These are phyloP conservation scores for Fusarium floridanum DNA, from an alignment of 2,329 filamentous ascomycete genomes.

Conservation along the genomic window DNA sequence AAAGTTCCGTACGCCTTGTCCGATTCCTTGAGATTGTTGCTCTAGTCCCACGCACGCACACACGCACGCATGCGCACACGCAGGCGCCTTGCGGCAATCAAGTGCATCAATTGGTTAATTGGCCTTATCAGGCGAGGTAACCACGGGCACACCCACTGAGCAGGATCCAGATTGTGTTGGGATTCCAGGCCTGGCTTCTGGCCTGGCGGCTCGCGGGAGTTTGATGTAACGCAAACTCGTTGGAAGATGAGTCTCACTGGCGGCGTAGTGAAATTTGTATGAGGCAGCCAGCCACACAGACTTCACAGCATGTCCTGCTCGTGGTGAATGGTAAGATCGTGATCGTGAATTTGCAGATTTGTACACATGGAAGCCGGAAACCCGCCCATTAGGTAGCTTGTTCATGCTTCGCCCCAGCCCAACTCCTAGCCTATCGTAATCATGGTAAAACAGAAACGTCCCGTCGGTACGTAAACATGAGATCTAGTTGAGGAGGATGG, in stretches of 20 bases:
- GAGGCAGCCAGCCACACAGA: neutral
- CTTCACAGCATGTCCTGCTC: slow-evolving; percentile 12
- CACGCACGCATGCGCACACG: neutral
- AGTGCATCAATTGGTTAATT: neutral
- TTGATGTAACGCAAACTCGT: slow-evolving; percentile 25
- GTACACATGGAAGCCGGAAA: slow-evolving; percentile 25
- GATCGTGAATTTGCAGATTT: slow-evolving; percentile 16
- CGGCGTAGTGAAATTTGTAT: neutral
- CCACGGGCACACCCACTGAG: neutral
- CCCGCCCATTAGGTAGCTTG: slow-evolving; percentile 4
- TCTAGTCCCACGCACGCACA: neutral
- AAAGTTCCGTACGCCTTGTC: neutral
- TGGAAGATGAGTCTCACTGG: neutral
- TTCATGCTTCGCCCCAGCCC: slow-evolving; percentile 19
- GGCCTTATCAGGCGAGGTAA: neutral
- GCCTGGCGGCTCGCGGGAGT: neutral
- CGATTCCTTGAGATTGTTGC: neutral
- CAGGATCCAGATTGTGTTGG: slow-evolving; percentile 1
- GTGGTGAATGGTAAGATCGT: slow-evolving; percentile 20
- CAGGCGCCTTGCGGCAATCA: neutral
- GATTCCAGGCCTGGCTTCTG: slow-evolving; percentile 11
- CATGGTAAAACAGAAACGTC: slow-evolving; percentile 30
- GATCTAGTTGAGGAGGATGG: slow-evolving; percentile 55
- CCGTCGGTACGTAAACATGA: slow-evolving; percentile 14
- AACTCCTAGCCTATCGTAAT: slow-evolving; percentile 42